phyloP scores from a whole-genome alignment of 768 basidiomycete species.

The Suillus subalutaceus region DNA sequence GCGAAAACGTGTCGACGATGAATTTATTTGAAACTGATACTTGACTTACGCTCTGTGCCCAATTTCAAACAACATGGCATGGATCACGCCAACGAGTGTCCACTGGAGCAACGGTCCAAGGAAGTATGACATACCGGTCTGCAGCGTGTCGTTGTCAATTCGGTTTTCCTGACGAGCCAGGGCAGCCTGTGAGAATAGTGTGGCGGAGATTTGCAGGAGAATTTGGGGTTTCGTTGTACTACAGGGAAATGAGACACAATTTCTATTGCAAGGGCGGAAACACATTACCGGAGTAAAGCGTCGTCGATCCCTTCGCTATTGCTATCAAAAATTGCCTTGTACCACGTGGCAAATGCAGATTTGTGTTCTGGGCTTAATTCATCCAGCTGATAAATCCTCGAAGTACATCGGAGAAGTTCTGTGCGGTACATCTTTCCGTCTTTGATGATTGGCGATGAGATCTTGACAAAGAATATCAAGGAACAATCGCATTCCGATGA shows the following conservation, averaged over 20 bases:
- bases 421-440: conserved; percentile 50
- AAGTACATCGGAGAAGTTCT: conserved; percentile 53
- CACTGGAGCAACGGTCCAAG: conserved; percentile 72
- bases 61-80: conserved; percentile 63
- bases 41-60: conserved; percentile 52
- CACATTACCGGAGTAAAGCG: conserved; percentile 60
- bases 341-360: conserved; percentile 59
- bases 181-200: conserved; percentile 68
- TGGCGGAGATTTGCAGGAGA: conserved; percentile 67
- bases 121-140: conserved; percentile 80
- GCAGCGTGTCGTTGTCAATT: conserved; percentile 68
- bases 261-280: background rate
- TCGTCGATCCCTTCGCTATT: conserved; percentile 85
- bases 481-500: conserved; percentile 1
- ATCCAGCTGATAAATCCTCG: conserved; percentile 43
- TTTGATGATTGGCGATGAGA: conserved; percentile 50
- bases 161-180: conserved; percentile 47
- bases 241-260: conserved; percentile 11
- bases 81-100: conserved; percentile 78
- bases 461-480: conserved; percentile 39
- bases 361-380: conserved; percentile 47
- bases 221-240: conserved; percentile 75
- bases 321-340: conserved; percentile 77
- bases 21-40: background rate
- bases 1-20: conserved; percentile 3